These are phyloP conservation scores for Withania somnifera DNA, from an alignment of 305 asterid genomes.

Conservation along the genomic window DNA sequence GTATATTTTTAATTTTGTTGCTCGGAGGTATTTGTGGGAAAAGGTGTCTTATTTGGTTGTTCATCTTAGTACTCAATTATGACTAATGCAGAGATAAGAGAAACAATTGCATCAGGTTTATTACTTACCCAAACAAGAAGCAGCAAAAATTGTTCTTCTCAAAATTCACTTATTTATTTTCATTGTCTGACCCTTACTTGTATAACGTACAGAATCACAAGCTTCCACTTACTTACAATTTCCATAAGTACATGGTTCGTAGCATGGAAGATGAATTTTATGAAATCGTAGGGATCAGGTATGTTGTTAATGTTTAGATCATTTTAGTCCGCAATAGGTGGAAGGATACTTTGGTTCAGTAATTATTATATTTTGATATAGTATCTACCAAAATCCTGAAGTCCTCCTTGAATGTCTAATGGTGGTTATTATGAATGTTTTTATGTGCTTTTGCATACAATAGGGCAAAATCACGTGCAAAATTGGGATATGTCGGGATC, in stretches of 20 bases:
- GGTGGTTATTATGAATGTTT: background rate
- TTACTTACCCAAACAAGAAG: background rate
- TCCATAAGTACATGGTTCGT: slow-evolving; percentile 84
- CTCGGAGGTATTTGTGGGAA: background rate
- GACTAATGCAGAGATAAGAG: background rate
- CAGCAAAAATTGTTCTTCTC: background rate
- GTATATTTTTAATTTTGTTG: background rate
- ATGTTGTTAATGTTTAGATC: slow-evolving; percentile 3
- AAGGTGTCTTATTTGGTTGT: background rate
- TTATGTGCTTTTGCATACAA: background rate
- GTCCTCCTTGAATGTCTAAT: background rate
- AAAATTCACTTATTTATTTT: background rate
- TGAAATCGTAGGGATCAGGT: slow-evolving; percentile 83
- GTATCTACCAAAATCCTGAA: background rate
- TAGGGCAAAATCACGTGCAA: background rate
- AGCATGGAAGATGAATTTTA: slow-evolving; percentile 97
- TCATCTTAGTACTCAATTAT: background rate
- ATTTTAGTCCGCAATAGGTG: background rate
- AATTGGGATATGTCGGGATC: background rate
- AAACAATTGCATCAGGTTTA: background rate
- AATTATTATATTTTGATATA: background rate
- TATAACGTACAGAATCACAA: slow-evolving; percentile 54
- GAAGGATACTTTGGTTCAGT: background rate
- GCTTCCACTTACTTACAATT: slow-evolving; percentile 59
- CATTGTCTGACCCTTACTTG: background rate